Percentiles rank a stretch among this genome's conserved stretches.
Conservation (phyloP, 305 asterid genomes). For the Ajuga reptans region DNA sequence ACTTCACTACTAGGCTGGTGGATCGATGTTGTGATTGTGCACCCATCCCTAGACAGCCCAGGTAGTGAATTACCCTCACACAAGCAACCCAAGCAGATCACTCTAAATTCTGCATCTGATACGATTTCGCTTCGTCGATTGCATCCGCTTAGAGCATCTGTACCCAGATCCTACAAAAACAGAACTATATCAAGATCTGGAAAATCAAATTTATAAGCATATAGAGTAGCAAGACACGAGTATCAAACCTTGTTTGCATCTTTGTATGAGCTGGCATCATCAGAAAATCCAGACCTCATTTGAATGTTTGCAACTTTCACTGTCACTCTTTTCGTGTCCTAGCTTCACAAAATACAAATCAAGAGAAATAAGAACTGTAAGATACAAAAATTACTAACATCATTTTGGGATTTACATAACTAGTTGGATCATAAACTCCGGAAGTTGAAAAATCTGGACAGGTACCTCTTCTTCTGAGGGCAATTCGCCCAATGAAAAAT, state of each 20-base stretch:
- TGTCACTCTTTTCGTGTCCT: no score
- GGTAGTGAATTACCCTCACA: not conserved
- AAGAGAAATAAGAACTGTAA: no score
- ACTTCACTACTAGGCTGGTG: conserved; percentile 99
- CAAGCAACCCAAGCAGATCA: not conserved
- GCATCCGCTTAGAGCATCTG: conserved; percentile 44
- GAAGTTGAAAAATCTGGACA: no score
- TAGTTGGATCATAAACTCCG: no score
- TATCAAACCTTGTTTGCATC: conserved; percentile 69
- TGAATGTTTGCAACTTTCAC: no score
- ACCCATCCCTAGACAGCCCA: conserved; percentile 66
- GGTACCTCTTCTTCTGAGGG: no score
- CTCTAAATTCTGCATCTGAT: conserved; percentile 20
- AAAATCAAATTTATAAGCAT: not conserved
- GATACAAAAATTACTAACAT: no score
- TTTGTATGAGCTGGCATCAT: conserved; percentile 40
- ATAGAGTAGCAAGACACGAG: not conserved
- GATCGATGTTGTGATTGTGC: conserved; percentile 88
- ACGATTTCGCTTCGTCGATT: conserved; percentile 34
- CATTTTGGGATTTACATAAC: no score
- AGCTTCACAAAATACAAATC: no score
- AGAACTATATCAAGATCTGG: conserved; percentile 7
- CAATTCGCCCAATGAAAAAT: no score
- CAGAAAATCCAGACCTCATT: no score
- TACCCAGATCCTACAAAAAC: conserved; percentile 43